Conservation (phyloP, 2,329 filamentous ascomycete genomes). For the Talaromyces sp. region DNA sequence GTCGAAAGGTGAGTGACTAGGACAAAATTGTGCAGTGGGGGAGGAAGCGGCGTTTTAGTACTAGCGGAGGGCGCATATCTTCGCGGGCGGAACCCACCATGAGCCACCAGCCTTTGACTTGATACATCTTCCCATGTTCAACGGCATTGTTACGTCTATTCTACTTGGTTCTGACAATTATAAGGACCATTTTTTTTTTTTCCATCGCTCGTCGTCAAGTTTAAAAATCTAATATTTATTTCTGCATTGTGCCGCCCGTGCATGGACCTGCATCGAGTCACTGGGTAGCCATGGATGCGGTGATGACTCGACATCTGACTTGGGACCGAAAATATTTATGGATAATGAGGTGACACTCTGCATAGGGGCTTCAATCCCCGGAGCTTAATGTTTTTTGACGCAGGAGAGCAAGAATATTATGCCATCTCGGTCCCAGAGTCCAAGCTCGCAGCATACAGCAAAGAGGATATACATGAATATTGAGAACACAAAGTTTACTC, state of each 20-base stretch:
- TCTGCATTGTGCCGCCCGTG: not conserved
- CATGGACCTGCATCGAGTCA: not conserved
- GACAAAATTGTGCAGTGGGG: slow-evolving; percentile 13
- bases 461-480: not conserved
- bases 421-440: not conserved
- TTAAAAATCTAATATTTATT: not conserved
- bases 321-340: not conserved
- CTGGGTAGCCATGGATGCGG: not conserved
- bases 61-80: not conserved
- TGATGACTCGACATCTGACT: not conserved
- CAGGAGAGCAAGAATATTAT: not conserved
- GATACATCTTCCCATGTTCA: not conserved
- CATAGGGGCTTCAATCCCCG: not conserved
- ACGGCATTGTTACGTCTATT: not conserved
- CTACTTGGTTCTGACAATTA: not conserved
- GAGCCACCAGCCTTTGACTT: not conserved
- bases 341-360: not conserved
- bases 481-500: not conserved
- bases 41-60: not conserved
- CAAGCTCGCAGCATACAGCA: not conserved
- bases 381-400: not conserved
- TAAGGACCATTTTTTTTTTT: not conserved
- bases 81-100: not conserved
- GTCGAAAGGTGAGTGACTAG: slow-evolving; percentile 1
- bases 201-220: not conserved